Conservation (phyloP, 371 early-diverging fungal genomes). For the Umbelopsis sp. region DNA sequence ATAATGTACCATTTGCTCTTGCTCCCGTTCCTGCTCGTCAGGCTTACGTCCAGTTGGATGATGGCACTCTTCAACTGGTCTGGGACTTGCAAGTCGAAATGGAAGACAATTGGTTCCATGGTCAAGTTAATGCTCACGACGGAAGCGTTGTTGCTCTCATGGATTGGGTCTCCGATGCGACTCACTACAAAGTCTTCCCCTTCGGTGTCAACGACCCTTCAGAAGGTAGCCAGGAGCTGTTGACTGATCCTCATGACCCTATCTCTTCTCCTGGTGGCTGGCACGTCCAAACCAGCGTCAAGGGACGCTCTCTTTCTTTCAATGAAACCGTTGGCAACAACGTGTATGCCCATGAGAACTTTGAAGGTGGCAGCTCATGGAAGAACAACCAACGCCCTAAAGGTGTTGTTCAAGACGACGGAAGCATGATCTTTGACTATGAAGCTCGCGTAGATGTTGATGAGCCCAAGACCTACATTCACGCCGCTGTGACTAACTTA, state of each 20-base stretch:
- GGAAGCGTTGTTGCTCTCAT: constrained; percentile 75
- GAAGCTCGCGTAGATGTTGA: constrained; percentile 64
- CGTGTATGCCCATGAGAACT: constrained; percentile 55
- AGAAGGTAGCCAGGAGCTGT: constrained; percentile 64
- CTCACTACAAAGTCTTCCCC: constrained; percentile 83
- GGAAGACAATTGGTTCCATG: constrained; percentile 89
- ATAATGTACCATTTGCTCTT: constrained; percentile 65
- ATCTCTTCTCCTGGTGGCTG: constrained; percentile 82
- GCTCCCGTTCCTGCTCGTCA: constrained; percentile 58
- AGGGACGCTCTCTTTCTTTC: constrained; percentile 49
- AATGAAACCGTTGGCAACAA: constrained; percentile 74
- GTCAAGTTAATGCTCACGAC: constrained; percentile 76
- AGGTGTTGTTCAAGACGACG: constrained; percentile 54
- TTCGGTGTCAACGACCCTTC: constrained; percentile 87
- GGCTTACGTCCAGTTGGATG: constrained; percentile 61
- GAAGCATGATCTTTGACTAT: constrained; percentile 77
- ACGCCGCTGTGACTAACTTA: constrained; percentile 90
- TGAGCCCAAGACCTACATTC: constrained; percentile 75
- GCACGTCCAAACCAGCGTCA: constrained; percentile 57
- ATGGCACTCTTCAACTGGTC: constrained; percentile 62
- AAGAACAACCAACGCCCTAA: constrained; percentile 78
- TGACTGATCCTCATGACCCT: constrained; percentile 74
- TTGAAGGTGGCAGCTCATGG: constrained; percentile 51
- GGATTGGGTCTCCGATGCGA: constrained; percentile 89
- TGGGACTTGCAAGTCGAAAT: constrained; percentile 92